Evolutionary conservation across 2,329 filamentous ascomycete species (phyloP).

Genomic region (Clonostachys chloroleuca): DNA sequence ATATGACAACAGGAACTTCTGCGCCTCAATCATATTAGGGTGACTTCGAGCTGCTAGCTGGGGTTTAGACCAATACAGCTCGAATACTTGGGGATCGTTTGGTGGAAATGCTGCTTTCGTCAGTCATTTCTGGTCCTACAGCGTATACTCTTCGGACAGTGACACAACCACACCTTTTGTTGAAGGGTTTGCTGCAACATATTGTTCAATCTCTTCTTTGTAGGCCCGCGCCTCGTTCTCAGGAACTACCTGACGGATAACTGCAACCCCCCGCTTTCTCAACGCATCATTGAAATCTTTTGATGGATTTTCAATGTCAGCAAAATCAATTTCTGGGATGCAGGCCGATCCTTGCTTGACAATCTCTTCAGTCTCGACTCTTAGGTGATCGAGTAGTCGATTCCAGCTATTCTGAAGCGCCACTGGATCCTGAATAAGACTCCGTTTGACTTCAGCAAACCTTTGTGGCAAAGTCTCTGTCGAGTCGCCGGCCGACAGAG

Average conservation of each 20-base stretch:
- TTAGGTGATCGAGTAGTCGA: constrained; percentile 37
- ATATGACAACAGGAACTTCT: constrained; percentile 54
- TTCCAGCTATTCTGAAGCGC: constrained; percentile 43
- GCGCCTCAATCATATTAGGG: constrained; percentile 56
- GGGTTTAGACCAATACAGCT: constrained; percentile 69
- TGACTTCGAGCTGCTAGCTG: constrained; percentile 67
- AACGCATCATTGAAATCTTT: constrained; percentile 28
- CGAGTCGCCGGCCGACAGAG: constrained; percentile 42
- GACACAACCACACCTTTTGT: constrained; percentile 38
- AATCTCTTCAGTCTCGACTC: constrained; percentile 41
- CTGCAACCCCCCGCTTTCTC: constrained; percentile 37
- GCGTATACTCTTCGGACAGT: not conserved
- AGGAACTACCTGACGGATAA: constrained; percentile 63
- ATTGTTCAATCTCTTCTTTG: constrained; percentile 61
- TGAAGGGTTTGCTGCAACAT: constrained; percentile 58
- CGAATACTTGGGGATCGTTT: constrained; percentile 65
- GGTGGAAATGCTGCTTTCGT: constrained; percentile 46
- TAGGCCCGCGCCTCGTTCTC: constrained; percentile 58
- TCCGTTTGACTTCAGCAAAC: constrained; percentile 52
- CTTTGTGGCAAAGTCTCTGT: constrained; percentile 42
- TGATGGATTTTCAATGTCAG: constrained; percentile 32
- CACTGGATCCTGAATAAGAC: constrained; percentile 45
- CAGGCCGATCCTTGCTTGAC: constrained; percentile 36
- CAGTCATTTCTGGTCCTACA: no score
- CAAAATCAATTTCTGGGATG: constrained; percentile 48